Conservation (phyloP, 805 yeast species). For the Kregervanrija pseudodelftensis region DNA sequence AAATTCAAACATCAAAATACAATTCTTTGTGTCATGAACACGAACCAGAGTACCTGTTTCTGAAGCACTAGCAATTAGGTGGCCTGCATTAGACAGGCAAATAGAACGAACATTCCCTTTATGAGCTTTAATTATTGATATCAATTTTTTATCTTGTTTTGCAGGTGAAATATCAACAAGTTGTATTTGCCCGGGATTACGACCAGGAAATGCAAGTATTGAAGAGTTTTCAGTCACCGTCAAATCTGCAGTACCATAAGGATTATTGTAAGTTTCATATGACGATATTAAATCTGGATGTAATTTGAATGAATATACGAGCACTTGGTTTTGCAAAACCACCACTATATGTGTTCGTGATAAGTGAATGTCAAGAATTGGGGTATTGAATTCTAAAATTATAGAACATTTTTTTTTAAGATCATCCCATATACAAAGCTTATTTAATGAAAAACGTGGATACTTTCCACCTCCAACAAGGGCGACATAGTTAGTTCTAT, state of each 20-base stretch:
- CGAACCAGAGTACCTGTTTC: constrained; percentile 77
- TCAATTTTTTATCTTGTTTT: constrained; percentile 55
- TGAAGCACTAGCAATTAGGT: constrained; percentile 72
- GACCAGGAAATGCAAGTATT: constrained; percentile 70
- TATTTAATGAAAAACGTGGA: constrained; percentile 74
- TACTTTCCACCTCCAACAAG: constrained; percentile 83
- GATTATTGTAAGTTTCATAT: constrained; percentile 61
- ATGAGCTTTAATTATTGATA: constrained; percentile 73
- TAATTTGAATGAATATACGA: constrained; percentile 73
- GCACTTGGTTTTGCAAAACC: constrained; percentile 57
- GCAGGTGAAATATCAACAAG: constrained; percentile 64
- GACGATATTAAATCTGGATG: constrained; percentile 63
- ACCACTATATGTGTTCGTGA: constrained; percentile 73
- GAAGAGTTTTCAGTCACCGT: constrained; percentile 19
- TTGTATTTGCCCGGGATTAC: constrained; percentile 71
- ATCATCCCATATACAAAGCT: constrained; percentile 89
- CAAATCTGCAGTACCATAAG: constrained; percentile 53
- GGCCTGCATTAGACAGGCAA: constrained; percentile 55
- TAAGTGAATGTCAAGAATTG: constrained; percentile 65
- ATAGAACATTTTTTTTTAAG: constrained; percentile 67
- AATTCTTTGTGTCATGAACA: constrained; percentile 60
- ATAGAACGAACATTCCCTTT: constrained; percentile 56
- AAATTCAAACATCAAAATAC: constrained; percentile 72
- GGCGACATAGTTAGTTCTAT: constrained; percentile 85
- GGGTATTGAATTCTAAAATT: constrained; percentile 66